Conservation (phyloP, 2,329 filamentous ascomycete species). For the Endoconidiophora laricicola region DNA sequence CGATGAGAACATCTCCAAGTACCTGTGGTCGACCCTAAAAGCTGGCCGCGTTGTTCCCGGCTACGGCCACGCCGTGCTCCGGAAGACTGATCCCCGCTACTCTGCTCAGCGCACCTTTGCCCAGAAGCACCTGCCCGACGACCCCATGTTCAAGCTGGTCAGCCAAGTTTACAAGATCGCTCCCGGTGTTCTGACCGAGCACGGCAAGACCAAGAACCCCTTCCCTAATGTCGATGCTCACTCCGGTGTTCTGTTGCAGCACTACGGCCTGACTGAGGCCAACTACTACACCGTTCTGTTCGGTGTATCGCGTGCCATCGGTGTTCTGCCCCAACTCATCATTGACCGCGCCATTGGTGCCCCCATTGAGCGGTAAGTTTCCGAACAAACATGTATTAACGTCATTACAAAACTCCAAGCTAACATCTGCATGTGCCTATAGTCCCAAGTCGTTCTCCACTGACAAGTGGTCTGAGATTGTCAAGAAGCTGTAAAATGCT, state of each 20-base stretch:
- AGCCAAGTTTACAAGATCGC: slow-evolving; percentile 99
- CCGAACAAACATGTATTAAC: not conserved
- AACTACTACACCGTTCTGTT: slow-evolving; percentile 99
- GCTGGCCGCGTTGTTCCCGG: slow-evolving; percentile 88
- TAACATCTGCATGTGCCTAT: slow-evolving; percentile 14
- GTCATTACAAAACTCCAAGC: slow-evolving; percentile 1
- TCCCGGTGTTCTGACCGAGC: slow-evolving; percentile 91
- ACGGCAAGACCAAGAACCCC: slow-evolving; percentile 99
- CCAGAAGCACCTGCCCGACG: slow-evolving; percentile 77
- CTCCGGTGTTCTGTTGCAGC: slow-evolving; percentile 97
- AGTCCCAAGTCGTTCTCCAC: slow-evolving; percentile 94
- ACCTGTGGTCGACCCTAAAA: slow-evolving; percentile 97
- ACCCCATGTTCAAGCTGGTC: slow-evolving; percentile 99
- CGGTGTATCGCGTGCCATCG: slow-evolving; percentile 92
- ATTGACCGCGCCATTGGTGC: slow-evolving; percentile 95
- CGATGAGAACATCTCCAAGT: slow-evolving; percentile 93
- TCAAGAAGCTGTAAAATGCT: slow-evolving; percentile 64
- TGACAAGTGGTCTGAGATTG: slow-evolving; percentile 87
- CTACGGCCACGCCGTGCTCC: slow-evolving; percentile 96
- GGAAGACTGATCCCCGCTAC: slow-evolving; percentile 99
- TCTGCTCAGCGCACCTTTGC: slow-evolving; percentile 96
- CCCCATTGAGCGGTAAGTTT: slow-evolving; percentile 65
- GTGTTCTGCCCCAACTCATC: slow-evolving; percentile 98
- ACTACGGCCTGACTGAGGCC: slow-evolving; percentile 97
- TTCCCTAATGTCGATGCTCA: slow-evolving; percentile 98